phyloP scores from a whole-genome alignment of 2,329 filamentous ascomycete genomes.

The Leptographium flavum region DNA sequence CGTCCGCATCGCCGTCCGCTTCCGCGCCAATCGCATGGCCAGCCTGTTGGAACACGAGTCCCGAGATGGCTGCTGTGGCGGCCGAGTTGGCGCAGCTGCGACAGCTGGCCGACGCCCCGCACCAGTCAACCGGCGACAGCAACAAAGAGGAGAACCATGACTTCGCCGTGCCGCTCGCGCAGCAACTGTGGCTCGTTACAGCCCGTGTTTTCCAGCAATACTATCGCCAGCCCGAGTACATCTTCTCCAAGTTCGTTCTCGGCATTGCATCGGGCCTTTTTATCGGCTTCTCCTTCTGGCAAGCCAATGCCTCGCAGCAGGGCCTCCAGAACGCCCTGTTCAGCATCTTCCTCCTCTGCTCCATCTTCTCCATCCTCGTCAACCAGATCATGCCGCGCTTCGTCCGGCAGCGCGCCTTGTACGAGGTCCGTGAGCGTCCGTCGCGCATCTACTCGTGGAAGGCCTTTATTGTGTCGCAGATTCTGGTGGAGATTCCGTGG shows the following conservation, averaged over 20 bases:
- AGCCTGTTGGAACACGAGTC: too few relatives aligned
- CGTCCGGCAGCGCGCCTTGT: slow-evolving; percentile 63
- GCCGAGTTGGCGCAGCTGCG: too few relatives aligned
- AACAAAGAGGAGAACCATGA: too few relatives aligned
- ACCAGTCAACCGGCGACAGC: slow-evolving; percentile 50
- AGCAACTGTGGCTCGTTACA: slow-evolving; percentile 54
- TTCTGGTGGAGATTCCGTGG: slow-evolving; percentile 75
- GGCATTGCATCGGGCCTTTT: slow-evolving; percentile 54
- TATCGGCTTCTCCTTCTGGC: slow-evolving; percentile 71
- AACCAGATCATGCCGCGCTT: slow-evolving; percentile 79
- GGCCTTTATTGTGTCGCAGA: slow-evolving; percentile 69
- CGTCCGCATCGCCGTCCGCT: slow-evolving; percentile 46
- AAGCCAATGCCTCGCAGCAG: slow-evolving; percentile 54
- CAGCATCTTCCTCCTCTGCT: slow-evolving; percentile 69
- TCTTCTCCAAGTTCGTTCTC: slow-evolving; percentile 66
- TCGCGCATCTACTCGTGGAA: slow-evolving; percentile 77
- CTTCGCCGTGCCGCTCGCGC: slow-evolving; percentile 61
- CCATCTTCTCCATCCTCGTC: slow-evolving; percentile 64
- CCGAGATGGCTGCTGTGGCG: too few relatives aligned
- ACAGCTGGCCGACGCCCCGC: slow-evolving; percentile 34
- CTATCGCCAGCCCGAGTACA: slow-evolving; percentile 80
- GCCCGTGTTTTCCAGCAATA: slow-evolving; percentile 76
- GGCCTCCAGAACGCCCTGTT: slow-evolving; percentile 79
- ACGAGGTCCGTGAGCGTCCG: slow-evolving; percentile 72
- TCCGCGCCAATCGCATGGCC: slow-evolving; percentile 46